Evolutionary conservation across 1,284 basidiomycete species (phyloP).

Genomic region (Caloboletus inedulis): DNA sequence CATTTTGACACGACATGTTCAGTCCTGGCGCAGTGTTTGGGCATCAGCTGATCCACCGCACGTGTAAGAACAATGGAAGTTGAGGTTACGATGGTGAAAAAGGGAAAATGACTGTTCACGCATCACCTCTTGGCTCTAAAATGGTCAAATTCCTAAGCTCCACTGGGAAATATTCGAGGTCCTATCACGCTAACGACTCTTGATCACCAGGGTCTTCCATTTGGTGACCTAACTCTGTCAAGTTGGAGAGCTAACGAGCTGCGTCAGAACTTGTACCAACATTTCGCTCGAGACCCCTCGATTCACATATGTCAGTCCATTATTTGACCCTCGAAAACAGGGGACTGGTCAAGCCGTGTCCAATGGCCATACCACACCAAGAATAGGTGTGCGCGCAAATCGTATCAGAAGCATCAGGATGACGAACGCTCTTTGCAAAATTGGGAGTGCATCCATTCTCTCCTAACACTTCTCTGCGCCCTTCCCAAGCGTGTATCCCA

Average conservation of each 20-base stretch:
- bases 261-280: conserved; percentile 5
- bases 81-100: conserved; percentile 23
- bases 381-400: conserved; percentile 4
- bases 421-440: conserved; percentile 17
- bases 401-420: conserved; percentile 28
- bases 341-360: conserved; percentile 9
- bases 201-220: conserved; percentile 35
- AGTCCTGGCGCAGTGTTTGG: conserved; percentile 21
- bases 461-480: conserved; percentile 29
- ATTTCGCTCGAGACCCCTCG: conserved; percentile 19
- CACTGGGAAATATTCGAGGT: conserved; percentile 22
- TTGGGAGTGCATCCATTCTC: conserved; percentile 30
- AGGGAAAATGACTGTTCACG: conserved; percentile 18
- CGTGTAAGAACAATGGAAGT: conserved; percentile 35
- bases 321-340: conserved; percentile 22
- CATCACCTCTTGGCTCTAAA: conserved; percentile 19
- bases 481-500: conserved; percentile 12
- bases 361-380: conserved; percentile 4
- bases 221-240: conserved; percentile 21
- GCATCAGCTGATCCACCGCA: conserved; percentile 29
- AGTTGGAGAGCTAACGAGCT: conserved; percentile 18
- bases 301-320: conserved; percentile 16
- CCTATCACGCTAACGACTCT: conserved; percentile 22
- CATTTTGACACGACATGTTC: conserved; percentile 19
- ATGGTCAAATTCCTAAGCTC: conserved; percentile 28